A percentile compares a stretch with the other conserved stretches of the same genome.
phyloP scores from a whole-genome alignment of 140 eudicot genomes.

The Eryngium alpinum region DNA sequence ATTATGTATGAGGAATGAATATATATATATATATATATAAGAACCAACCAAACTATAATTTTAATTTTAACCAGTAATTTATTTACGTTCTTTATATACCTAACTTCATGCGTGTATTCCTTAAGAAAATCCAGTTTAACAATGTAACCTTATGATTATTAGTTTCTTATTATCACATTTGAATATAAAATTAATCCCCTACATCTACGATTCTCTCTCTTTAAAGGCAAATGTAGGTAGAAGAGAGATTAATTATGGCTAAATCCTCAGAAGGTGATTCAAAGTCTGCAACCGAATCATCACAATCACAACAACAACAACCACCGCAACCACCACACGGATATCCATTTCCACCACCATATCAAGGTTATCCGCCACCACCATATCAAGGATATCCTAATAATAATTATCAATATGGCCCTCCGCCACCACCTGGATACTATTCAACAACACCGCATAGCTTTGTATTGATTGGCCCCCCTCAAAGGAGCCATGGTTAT shows the following conservation, averaged over 20 bases:
- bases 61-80: background rate
- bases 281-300: background rate
- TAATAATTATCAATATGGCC: background rate
- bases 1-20: no score
- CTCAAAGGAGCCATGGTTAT: conserved; percentile 4
- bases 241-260: conserved; percentile 3
- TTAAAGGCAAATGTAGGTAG: conserved; percentile 2
- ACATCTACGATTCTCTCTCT: background rate
- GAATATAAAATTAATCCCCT: background rate
- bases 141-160: background rate
- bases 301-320: background rate
- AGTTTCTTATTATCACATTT: background rate
- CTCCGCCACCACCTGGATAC: background rate
- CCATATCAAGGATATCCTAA: background rate
- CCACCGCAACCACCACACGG: background rate
- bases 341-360: conserved; percentile 9
- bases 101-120: background rate
- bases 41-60: background rate
- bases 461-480: conserved; percentile 1
- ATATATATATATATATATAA: no score
- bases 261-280: conserved; percentile 4
- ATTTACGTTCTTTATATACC: background rate
- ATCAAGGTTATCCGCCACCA: conserved; percentile 5
- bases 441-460: background rate
- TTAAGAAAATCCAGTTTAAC: background rate